Conservation (phyloP, 2,329 filamentous ascomycete species). For the Talaromyces sp. region DNA sequence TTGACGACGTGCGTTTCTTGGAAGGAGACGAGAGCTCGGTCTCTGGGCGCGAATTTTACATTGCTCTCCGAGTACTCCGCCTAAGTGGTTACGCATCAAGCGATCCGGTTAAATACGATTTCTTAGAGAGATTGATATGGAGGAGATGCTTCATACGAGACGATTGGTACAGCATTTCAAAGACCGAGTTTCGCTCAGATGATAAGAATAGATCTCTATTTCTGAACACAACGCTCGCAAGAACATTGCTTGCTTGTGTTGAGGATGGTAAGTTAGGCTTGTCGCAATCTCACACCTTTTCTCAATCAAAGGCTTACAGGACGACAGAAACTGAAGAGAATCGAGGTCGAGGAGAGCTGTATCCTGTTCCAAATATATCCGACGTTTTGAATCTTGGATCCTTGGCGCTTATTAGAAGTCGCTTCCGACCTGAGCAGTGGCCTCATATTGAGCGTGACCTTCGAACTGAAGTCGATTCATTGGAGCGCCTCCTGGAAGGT, state of each 20-base stretch:
- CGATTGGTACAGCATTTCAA: conserved; percentile 77
- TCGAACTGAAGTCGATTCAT: conserved; percentile 64
- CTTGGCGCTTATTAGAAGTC: conserved; percentile 46
- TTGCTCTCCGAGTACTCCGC: conserved; percentile 61
- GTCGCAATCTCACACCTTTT: not conserved
- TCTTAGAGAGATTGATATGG: conserved; percentile 69
- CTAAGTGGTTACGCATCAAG: conserved; percentile 55
- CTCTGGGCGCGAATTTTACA: conserved; percentile 64
- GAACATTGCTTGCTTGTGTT: conserved; percentile 63
- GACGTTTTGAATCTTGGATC: conserved; percentile 30
- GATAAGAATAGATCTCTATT: conserved; percentile 62
- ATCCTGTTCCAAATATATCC: conserved; percentile 27
- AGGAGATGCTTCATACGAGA: conserved; percentile 79
- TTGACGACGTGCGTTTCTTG: conserved; percentile 53
- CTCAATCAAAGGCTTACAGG: conserved; percentile 25
- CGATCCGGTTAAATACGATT: conserved; percentile 56
- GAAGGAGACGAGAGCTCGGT: conserved; percentile 49
- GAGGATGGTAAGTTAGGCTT: conserved; percentile 55
- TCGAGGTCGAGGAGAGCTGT: conserved; percentile 22
- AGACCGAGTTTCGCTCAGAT: conserved; percentile 72
- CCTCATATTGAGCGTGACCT: conserved; percentile 69
- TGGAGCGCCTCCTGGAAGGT: conserved; percentile 64
- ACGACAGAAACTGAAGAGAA: conserved; percentile 21
- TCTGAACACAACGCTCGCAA: conserved; percentile 64
- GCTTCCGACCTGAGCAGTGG: conserved; percentile 61